Conservation (phyloP, 805 yeast species). For the Saccharomyces kudriavzevii region DNA sequence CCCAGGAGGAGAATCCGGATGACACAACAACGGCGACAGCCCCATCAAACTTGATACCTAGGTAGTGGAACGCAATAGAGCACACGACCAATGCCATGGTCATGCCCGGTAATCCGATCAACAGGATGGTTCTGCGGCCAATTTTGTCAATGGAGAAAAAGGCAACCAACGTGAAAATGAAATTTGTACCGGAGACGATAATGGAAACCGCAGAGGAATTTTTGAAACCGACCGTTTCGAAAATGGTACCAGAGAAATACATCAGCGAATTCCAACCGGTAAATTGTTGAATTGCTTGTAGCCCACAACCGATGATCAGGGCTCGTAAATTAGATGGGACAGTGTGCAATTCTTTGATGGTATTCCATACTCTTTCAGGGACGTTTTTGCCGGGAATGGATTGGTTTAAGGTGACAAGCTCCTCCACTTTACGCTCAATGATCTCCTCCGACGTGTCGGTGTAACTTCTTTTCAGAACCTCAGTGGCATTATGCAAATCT, state of each 20-base stretch:
- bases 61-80: slow-evolving; percentile 88
- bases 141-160: slow-evolving; percentile 78
- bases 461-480: slow-evolving; percentile 59
- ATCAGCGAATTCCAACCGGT: slow-evolving; percentile 93
- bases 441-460: slow-evolving; percentile 52
- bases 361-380: slow-evolving; percentile 46
- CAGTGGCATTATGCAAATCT: slow-evolving; percentile 52
- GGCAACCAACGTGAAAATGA: slow-evolving; percentile 78
- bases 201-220: slow-evolving; percentile 92
- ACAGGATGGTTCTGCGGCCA: slow-evolving; percentile 77
- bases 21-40: slow-evolving; percentile 36
- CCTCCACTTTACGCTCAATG: slow-evolving; percentile 59
- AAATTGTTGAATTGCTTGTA: slow-evolving; percentile 94
- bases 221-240: slow-evolving; percentile 80
- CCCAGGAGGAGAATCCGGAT: slow-evolving; percentile 69
- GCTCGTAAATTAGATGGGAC: slow-evolving; percentile 83
- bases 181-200: slow-evolving; percentile 90
- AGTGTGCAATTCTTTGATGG: slow-evolving; percentile 54
- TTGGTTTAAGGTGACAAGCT: slow-evolving; percentile 44
- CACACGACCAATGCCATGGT: slow-evolving; percentile 66
- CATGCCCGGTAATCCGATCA: slow-evolving; percentile 83
- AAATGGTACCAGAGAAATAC: slow-evolving; percentile 91
- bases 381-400: slow-evolving; percentile 42
- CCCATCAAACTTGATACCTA: slow-evolving; percentile 54
- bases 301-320: slow-evolving; percentile 78